Conservation (phyloP, 2,329 filamentous ascomycete genomes). For the Tolypocladium paradoxum region DNA sequence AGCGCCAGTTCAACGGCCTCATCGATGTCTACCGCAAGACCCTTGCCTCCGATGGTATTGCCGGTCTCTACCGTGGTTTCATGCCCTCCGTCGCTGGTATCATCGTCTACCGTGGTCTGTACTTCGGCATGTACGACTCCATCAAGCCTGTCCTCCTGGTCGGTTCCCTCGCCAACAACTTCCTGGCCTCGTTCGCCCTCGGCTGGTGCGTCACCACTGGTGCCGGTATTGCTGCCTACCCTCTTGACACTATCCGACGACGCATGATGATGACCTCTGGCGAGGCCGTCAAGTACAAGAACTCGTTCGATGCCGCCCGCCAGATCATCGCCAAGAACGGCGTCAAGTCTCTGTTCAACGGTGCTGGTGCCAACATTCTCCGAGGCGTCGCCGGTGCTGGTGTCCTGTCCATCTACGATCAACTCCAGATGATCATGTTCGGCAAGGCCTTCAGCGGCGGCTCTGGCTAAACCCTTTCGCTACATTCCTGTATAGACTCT, state of each 20-base stretch:
- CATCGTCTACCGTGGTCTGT: constrained; percentile 99
- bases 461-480: constrained; percentile 34
- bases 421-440: constrained; percentile 98
- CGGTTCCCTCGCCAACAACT: constrained; percentile 90
- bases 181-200: constrained; percentile 97
- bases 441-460: constrained; percentile 93
- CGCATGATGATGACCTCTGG: constrained; percentile 99
- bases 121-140: constrained; percentile 99
- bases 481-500: constrained; percentile 31
- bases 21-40: constrained; percentile 99
- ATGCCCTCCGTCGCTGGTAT: constrained; percentile 98
- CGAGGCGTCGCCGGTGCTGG: constrained; percentile 99
- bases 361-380: constrained; percentile 99
- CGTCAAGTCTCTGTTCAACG: constrained; percentile 99
- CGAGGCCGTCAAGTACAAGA: constrained; percentile 99
- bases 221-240: constrained; percentile 99
- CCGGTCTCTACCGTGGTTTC: constrained; percentile 99
- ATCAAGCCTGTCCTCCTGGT: constrained; percentile 97
- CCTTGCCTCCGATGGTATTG: constrained; percentile 94
- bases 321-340: constrained; percentile 98
- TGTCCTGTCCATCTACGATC: constrained; percentile 99
- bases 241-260: constrained; percentile 99
- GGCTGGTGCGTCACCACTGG: constrained; percentile 99
- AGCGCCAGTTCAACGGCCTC: constrained; percentile 99
- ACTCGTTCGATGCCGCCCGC: constrained; percentile 84